Conservation (phyloP, 208 protist species). For the Crithidia expoeki region DNA sequence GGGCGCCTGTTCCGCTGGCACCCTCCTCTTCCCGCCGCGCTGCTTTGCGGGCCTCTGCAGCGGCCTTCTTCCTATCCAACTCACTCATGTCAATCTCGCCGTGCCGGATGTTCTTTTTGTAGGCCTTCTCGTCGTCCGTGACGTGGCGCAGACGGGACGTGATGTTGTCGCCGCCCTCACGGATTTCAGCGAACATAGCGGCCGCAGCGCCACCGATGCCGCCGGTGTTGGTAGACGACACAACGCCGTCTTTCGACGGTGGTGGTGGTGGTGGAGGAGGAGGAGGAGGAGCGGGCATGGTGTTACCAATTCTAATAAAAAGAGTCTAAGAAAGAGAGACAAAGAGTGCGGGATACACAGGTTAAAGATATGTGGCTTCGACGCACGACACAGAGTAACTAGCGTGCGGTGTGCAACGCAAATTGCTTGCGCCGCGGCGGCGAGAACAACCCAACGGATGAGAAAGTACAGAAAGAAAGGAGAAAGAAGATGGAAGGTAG, state of each 20-base stretch:
- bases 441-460: no score
- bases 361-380: no score
- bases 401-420: no score
- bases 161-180: slow-evolving; percentile 68
- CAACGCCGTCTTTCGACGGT: slow-evolving; percentile 2
- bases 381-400: no score
- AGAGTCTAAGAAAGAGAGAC: background rate
- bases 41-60: slow-evolving; percentile 37
- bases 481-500: no score
- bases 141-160: slow-evolving; percentile 74
- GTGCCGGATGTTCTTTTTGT: slow-evolving; percentile 79
- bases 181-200: slow-evolving; percentile 81
- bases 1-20: background rate
- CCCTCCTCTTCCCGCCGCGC: slow-evolving; percentile 23
- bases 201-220: slow-evolving; percentile 49
- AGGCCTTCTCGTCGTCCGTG: slow-evolving; percentile 68
- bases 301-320: background rate
- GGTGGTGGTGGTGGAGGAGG: slow-evolving; percentile 26
- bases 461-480: no score
- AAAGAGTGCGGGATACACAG: background rate
- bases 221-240: slow-evolving; percentile 8
- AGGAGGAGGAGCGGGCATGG: slow-evolving; percentile 11
- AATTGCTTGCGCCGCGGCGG: no score
- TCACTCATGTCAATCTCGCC: slow-evolving; percentile 69
- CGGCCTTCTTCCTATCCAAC: slow-evolving; percentile 66